Conservation (phyloP, 1,284 basidiomycete genomes). For the Austroboletus niveus region DNA sequence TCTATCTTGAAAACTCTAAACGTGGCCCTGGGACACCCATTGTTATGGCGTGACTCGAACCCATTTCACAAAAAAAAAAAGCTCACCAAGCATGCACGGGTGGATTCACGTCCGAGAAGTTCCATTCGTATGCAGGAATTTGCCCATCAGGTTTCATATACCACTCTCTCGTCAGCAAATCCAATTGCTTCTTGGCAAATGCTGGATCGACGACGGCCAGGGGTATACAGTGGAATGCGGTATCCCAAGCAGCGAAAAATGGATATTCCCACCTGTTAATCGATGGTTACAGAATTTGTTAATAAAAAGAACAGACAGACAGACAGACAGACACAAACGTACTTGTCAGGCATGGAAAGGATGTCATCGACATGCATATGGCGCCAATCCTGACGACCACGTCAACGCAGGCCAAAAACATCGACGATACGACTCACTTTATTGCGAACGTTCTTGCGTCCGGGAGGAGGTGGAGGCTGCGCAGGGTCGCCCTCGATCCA, state of each 20-base stretch:
- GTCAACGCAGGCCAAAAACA: conserved; percentile 1
- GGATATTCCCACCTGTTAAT: conserved; percentile 88
- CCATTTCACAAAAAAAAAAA: not conserved
- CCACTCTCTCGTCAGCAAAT: conserved; percentile 96
- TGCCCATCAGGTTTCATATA: conserved; percentile 99
- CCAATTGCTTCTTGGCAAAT: conserved; percentile 97
- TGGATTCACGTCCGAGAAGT: conserved; percentile 95
- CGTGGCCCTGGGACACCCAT: conserved; percentile 63
- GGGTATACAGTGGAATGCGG: conserved; percentile 97
- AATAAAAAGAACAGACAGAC: not conserved
- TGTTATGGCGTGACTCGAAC: not conserved
- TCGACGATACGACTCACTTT: conserved; percentile 42
- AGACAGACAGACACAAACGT: conserved; percentile 18
- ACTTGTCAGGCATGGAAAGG: conserved; percentile 98
- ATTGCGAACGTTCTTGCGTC: conserved; percentile 86
- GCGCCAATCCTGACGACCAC: conserved; percentile 72
- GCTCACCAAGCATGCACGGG: conserved; percentile 92
- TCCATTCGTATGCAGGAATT: conserved; percentile 99
- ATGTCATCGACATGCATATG: conserved; percentile 96
- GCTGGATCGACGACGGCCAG: conserved; percentile 92
- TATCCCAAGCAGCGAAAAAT: conserved; percentile 95
- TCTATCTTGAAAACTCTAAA: conserved; percentile 99
- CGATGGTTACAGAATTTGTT: conserved; percentile 1
- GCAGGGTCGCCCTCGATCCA: conserved; percentile 95
- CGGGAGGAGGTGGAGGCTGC: conserved; percentile 91